These are phyloP conservation scores for Phytophthora sp. DNA, from an alignment of 352 stramenopile genomes.

Conservation along the genomic window DNA sequence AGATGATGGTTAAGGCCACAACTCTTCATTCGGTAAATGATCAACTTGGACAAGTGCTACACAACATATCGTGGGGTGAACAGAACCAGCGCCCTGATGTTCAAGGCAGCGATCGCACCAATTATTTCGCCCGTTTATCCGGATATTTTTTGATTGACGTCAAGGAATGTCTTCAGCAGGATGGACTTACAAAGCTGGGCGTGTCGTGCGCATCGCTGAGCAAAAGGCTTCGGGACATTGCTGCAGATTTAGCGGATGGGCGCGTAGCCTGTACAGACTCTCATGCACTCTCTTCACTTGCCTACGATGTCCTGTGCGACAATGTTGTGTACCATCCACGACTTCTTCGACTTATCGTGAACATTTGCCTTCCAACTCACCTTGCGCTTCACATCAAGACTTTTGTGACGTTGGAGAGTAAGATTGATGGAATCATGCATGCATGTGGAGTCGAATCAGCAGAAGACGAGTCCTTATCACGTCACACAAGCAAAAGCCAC, in stretches of 20 bases:
- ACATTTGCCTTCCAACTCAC: conserved; percentile 44
- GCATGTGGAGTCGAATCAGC: conserved; percentile 42
- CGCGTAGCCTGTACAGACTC: conserved; percentile 5
- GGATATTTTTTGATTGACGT: conserved; percentile 46
- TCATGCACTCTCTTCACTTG: conserved; percentile 31
- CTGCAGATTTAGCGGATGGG: conserved; percentile 17
- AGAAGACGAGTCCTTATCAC: neutral
- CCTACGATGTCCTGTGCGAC: conserved; percentile 64
- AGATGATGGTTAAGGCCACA: conserved; percentile 22
- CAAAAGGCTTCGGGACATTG: conserved; percentile 49
- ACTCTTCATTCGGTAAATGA: conserved; percentile 23
- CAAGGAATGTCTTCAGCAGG: conserved; percentile 30
- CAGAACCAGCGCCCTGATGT: neutral
- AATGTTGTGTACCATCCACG: conserved; percentile 69
- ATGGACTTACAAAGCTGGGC: conserved; percentile 52
- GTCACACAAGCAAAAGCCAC: neutral
- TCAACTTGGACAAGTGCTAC: conserved; percentile 26
- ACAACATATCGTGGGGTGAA: conserved; percentile 12
- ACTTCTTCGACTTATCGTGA: conserved; percentile 58
- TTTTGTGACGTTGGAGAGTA: conserved; percentile 40
- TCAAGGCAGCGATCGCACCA: conserved; percentile 3
- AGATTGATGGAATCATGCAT: conserved; percentile 50
- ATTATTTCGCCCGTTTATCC: conserved; percentile 40
- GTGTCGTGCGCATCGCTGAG: conserved; percentile 46
- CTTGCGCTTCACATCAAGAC: conserved; percentile 24